These are phyloP conservation scores for Colletotrichum echinochloae DNA, from an alignment of 2,329 filamentous ascomycete genomes.

Conservation along the genomic window DNA sequence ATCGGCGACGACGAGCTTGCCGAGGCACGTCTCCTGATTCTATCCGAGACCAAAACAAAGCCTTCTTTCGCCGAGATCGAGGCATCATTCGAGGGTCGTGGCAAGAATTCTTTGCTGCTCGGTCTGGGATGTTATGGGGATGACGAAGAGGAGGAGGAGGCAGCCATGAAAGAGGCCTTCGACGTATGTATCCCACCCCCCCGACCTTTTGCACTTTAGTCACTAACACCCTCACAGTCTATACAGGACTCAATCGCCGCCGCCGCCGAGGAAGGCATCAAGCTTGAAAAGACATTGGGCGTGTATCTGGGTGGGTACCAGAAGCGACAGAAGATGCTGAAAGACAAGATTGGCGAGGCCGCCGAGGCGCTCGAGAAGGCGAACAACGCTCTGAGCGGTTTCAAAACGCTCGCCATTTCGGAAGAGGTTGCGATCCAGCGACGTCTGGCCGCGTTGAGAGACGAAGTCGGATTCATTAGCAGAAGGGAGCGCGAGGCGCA, in stretches of 20 bases:
- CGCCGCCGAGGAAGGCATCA: constrained; percentile 83
- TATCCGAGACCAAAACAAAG: constrained; percentile 72
- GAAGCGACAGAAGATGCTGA: constrained; percentile 83
- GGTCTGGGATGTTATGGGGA: constrained; percentile 85
- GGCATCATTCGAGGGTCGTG: constrained; percentile 64
- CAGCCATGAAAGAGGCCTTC: constrained; percentile 77
- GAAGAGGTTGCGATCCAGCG: constrained; percentile 82
- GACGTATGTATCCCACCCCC: constrained; percentile 65
- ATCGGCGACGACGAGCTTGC: constrained; percentile 80
- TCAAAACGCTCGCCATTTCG: constrained; percentile 79
- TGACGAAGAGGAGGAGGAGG: constrained; percentile 75
- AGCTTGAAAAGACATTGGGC: constrained; percentile 92
- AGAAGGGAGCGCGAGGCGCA: constrained; percentile 90
- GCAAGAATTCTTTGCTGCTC: constrained; percentile 72
- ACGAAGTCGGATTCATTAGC: constrained; percentile 86
- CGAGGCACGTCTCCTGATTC: constrained; percentile 80
- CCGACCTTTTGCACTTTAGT: not conserved
- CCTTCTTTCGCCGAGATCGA: constrained; percentile 65
- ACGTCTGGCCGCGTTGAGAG: constrained; percentile 79
- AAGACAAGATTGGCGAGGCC: constrained; percentile 82
- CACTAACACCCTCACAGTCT: constrained; percentile 56
- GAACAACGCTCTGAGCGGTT: constrained; percentile 76
- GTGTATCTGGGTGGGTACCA: constrained; percentile 92
- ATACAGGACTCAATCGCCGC: constrained; percentile 80
- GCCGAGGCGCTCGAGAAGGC: constrained; percentile 80